Evolutionary conservation across 2,329 filamentous ascomycete species (phyloP).

Genomic region (Fusarium stilboides): DNA sequence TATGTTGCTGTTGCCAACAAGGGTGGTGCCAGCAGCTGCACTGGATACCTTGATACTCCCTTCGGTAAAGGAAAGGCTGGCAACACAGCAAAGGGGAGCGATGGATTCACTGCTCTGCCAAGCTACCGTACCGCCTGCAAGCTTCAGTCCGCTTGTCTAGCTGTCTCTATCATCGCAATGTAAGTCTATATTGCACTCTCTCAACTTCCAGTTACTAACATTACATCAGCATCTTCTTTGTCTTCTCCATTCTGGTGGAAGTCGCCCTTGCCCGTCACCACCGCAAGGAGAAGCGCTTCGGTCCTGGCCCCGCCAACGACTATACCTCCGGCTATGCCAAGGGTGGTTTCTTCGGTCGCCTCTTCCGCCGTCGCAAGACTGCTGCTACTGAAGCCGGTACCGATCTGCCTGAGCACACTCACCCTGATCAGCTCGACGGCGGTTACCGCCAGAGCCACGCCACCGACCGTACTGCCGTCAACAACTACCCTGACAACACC

Average conservation of each 20-base stretch:
- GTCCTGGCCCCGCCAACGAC: conserved; percentile 63
- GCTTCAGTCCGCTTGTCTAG: conserved; percentile 83
- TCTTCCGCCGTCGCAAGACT: conserved; percentile 53
- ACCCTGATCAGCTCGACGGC: conserved; percentile 57
- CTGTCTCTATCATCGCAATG: conserved; percentile 83
- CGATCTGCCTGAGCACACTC: conserved; percentile 58
- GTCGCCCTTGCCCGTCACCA: conserved; percentile 78
- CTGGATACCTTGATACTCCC: conserved; percentile 72
- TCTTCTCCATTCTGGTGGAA: conserved; percentile 79
- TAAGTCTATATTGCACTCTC: conserved; percentile 58
- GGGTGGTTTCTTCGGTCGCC: conserved; percentile 54
- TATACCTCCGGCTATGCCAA: conserved; percentile 71
- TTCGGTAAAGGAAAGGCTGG: conserved; percentile 76
- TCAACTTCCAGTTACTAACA: neutral
- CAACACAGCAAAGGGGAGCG: conserved; percentile 62
- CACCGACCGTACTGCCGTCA: conserved; percentile 57
- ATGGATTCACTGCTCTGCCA: conserved; percentile 65
- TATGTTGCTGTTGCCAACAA: conserved; percentile 85
- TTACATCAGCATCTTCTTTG: conserved; percentile 76
- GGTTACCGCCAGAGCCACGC: conserved; percentile 59
- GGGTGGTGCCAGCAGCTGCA: conserved; percentile 76
- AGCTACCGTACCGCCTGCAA: conserved; percentile 73
- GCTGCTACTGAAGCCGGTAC: conserved; percentile 49
- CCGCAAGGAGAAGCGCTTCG: conserved; percentile 81
- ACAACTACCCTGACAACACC: conserved; percentile 45